Conservation (phyloP, 495 filamentous ascomycete genomes). For the Aspergillus panamensis region DNA sequence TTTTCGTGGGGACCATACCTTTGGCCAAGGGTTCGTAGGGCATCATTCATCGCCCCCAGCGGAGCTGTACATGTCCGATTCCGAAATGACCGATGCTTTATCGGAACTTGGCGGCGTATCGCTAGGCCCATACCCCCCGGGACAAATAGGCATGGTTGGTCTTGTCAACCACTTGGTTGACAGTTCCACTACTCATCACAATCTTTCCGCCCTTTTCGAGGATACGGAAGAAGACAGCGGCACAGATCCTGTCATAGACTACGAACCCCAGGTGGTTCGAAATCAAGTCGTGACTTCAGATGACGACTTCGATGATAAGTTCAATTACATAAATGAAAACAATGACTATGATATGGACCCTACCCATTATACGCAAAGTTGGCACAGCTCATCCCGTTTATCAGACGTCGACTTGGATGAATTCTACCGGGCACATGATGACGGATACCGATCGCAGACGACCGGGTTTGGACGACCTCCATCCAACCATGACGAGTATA, state of each 20-base stretch:
- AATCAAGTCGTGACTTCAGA: constrained; percentile 17
- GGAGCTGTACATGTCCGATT: constrained; percentile 23
- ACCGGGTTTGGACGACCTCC: constrained; percentile 15
- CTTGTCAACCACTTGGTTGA: constrained; percentile 25
- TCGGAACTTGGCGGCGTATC: constrained; percentile 26
- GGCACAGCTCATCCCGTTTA: constrained; percentile 1
- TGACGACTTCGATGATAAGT: constrained; percentile 36
- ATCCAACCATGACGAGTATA: constrained; percentile 20
- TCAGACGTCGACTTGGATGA: constrained; percentile 37
- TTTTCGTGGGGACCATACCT: constrained; percentile 2
- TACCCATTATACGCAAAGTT: constrained; percentile 2
- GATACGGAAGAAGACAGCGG: constrained; percentile 23
- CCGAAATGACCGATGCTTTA: constrained; percentile 25
- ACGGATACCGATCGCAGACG: constrained; percentile 15
- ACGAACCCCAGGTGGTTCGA: constrained; percentile 24
- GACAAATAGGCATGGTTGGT: constrained; percentile 22
- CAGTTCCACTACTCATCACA: constrained; percentile 14
- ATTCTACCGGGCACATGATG: constrained; percentile 30
- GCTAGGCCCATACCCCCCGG: constrained; percentile 17
- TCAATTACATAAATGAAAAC: constrained; percentile 35
- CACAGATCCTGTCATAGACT: constrained; percentile 31
- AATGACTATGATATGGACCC: constrained; percentile 20
- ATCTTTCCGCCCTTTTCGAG: constrained; percentile 24
- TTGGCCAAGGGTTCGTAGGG: background rate
- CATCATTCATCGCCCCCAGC: constrained; percentile 10